phyloP scores from a whole-genome alignment of 176 grass and related monocot genomes.

The Oryza meyeriana region DNA sequence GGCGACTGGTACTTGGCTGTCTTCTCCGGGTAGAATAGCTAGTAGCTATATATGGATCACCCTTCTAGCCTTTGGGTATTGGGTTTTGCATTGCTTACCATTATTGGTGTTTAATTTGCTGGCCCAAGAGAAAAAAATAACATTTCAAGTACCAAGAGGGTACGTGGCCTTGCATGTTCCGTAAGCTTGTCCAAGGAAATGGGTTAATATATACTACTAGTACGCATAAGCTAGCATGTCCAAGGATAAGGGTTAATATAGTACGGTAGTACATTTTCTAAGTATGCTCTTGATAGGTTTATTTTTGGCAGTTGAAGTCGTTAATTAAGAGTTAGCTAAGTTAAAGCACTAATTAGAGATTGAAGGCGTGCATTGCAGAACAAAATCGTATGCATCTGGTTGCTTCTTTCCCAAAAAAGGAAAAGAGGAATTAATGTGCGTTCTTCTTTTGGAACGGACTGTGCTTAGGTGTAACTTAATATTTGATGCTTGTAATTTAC shows the following conservation, averaged over 20 bases:
- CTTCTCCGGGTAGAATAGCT: not conserved
- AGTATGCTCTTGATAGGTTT: not conserved
- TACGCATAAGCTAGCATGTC: not conserved
- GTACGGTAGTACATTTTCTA: not conserved
- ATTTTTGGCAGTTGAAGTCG: not conserved
- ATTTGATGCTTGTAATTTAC: not conserved
- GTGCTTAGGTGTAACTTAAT: not conserved
- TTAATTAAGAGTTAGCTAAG: not conserved
- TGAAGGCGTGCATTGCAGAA: not conserved
- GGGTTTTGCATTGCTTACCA: not conserved
- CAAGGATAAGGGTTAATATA: not conserved
- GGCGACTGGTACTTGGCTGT: not conserved
- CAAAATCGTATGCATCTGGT: conserved; percentile 1
- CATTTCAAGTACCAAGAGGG: conserved; percentile 29
- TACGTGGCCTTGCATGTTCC: conserved; percentile 11
- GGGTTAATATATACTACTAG: not conserved
- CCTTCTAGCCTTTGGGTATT: conserved; percentile 1
- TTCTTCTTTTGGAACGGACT: not conserved
- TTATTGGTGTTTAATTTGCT: not conserved
- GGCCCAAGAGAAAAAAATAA: not conserved
- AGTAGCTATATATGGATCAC: not conserved
- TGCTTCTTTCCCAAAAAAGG: not conserved
- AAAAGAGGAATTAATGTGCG: not conserved
- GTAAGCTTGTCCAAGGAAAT: not conserved
- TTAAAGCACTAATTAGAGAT: not conserved